Percentiles rank a stretch among this genome's conserved stretches.
Conservation (phyloP, 1,139 yeast genomes). For the Pneumocystis canis region DNA sequence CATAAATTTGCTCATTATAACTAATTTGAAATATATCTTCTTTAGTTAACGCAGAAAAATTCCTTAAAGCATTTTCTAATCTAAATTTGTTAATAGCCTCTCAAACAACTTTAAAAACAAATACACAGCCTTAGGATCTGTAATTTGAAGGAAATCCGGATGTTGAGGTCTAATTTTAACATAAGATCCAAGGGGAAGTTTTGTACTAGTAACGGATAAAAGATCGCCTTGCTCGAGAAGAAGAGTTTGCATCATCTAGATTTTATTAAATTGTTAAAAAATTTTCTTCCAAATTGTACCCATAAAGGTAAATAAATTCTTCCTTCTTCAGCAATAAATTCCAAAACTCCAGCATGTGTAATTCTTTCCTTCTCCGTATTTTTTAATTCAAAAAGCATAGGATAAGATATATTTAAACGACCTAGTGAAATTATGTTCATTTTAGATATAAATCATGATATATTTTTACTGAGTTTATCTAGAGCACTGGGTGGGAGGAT, state of each 20-base stretch:
- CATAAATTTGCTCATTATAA: slow-evolving; percentile 67
- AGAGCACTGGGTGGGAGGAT: slow-evolving; percentile 88
- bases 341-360: slow-evolving; percentile 90
- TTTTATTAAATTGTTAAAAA: not conserved
- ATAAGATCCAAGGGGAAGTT: slow-evolving; percentile 70
- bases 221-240: slow-evolving; percentile 63
- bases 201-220: slow-evolving; percentile 54
- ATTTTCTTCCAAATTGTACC: slow-evolving; percentile 23
- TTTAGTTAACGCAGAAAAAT: slow-evolving; percentile 75
- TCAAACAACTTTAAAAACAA: not conserved
- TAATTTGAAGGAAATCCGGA: slow-evolving; percentile 78
- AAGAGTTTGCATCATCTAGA: slow-evolving; percentile 60
- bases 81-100: not conserved
- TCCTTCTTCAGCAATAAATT: slow-evolving; percentile 95
- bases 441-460: not conserved
- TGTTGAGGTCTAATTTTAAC: slow-evolving; percentile 94
- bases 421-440: slow-evolving; percentile 6
- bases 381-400: slow-evolving; percentile 76
- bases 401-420: slow-evolving; percentile 68
- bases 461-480: slow-evolving; percentile 59
- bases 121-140: slow-evolving; percentile 86
- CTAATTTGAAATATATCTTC: slow-evolving; percentile 73
- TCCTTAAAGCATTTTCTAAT: slow-evolving; percentile 73
- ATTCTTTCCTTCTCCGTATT: slow-evolving; percentile 27
- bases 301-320: slow-evolving; percentile 88